phyloP scores from a whole-genome alignment of 345 rosid species.

The Populus euphratica region DNA sequence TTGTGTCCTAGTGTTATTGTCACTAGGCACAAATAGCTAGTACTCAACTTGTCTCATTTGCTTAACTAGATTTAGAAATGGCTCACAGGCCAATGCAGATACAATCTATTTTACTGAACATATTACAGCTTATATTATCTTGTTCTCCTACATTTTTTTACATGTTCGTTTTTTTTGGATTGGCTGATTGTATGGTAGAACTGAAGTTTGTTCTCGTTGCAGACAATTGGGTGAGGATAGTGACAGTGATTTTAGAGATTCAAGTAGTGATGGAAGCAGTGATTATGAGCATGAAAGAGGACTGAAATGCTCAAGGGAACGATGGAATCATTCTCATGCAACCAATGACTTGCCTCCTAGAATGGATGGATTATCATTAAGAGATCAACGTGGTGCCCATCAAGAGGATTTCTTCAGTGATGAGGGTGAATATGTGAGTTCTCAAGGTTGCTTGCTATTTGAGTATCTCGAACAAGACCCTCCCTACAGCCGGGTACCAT shows the following conservation, averaged over 20 bases:
- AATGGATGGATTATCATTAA: constrained; percentile 25
- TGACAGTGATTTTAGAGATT: constrained; percentile 32
- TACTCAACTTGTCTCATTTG: not conserved
- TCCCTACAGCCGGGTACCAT: constrained; percentile 31
- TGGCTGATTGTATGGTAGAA: not conserved
- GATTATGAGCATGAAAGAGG: constrained; percentile 61
- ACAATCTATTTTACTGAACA: not conserved
- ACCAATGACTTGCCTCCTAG: constrained; percentile 16
- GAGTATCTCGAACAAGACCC: constrained; percentile 28
- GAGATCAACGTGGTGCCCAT: constrained; percentile 5
- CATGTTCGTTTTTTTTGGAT: not conserved
- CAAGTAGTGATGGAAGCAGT: constrained; percentile 60
- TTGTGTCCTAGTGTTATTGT: not conserved
- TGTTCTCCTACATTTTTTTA: not conserved
- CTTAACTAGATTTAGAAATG: not conserved
- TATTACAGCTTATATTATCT: not conserved
- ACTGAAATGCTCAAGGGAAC: constrained; percentile 29
- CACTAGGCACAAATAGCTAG: not conserved
- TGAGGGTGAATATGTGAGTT: constrained; percentile 21
- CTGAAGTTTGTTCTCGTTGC: constrained; percentile 6
- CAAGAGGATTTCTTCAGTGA: constrained; percentile 24
- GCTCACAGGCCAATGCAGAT: not conserved
- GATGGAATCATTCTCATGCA: constrained; percentile 15
- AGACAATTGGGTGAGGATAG: constrained; percentile 24
- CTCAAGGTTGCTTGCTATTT: constrained; percentile 18